These are phyloP conservation scores for Macadamia integrifolia DNA, from an alignment of 164 flowering plant species.

Conservation along the genomic window DNA sequence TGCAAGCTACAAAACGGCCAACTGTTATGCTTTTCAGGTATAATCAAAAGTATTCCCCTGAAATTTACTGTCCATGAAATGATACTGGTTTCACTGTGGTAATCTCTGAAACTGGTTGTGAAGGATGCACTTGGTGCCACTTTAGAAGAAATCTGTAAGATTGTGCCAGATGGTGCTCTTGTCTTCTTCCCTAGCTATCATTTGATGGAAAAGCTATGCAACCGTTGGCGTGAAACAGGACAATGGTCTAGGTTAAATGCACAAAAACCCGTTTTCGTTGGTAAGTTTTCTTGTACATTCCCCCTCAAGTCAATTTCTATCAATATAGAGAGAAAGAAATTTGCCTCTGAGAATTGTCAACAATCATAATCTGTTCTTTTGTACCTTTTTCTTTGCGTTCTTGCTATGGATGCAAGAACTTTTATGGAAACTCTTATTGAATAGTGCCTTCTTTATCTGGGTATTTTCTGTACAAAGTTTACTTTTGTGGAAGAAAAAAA, in stretches of 20 bases:
- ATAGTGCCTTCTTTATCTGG: background rate
- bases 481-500: too few relatives aligned
- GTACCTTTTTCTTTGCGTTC: background rate
- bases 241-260: slow-evolving; percentile 81
- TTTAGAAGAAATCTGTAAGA: slow-evolving; percentile 71
- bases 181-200: slow-evolving; percentile 98
- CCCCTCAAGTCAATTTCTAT: too few relatives aligned
- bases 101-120: slow-evolving; percentile 17
- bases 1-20: slow-evolving; percentile 92
- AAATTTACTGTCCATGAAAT: background rate
- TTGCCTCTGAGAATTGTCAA: too few relatives aligned
- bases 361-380: background rate
- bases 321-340: too few relatives aligned
- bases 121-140: slow-evolving; percentile 88
- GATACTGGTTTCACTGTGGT: background rate
- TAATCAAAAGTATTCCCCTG: background rate
- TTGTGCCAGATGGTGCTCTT: slow-evolving; percentile 85
- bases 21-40: slow-evolving; percentile 82
- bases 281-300: slow-evolving; percentile 31
- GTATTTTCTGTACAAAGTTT: background rate
- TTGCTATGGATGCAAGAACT: background rate
- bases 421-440: background rate
- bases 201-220: slow-evolving; percentile 76
- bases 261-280: slow-evolving; percentile 70
- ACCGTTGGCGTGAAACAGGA: slow-evolving; percentile 86